Conservation (phyloP, 495 filamentous ascomycete species). For the Lasiosphaeria hispida region DNA sequence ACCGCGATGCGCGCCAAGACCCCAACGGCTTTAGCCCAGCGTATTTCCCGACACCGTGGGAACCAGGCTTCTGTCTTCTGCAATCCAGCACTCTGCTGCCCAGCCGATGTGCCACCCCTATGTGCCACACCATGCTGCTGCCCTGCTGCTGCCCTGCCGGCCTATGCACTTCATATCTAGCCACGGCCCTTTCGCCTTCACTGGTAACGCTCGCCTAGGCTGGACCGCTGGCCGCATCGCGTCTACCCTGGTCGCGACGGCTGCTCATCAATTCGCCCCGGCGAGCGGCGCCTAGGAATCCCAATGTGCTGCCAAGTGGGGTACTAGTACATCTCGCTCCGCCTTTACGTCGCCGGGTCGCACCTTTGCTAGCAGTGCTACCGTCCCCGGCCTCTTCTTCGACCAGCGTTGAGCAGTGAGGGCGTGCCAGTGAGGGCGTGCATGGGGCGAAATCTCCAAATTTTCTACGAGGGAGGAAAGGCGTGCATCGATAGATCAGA, state of each 20-base stretch:
- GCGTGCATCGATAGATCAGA: not conserved
- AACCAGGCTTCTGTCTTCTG: not conserved
- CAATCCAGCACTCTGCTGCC: not conserved
- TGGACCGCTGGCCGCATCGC: too few relatives aligned
- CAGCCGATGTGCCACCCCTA: not conserved
- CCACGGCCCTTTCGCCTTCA: too few relatives aligned
- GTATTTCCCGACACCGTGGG: slow-evolving; percentile 9
- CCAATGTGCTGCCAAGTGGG: not conserved
- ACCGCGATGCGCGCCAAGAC: slow-evolving; percentile 7
- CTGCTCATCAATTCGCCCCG: too few relatives aligned
- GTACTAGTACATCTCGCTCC: not conserved
- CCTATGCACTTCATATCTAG: too few relatives aligned
- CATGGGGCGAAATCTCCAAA: slow-evolving; percentile 1
- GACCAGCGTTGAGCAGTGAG: too few relatives aligned
- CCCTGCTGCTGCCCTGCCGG: too few relatives aligned
- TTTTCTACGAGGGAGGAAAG: not conserved
- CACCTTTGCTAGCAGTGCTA: not conserved
- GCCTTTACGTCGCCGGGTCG: not conserved
- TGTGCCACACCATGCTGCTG: too few relatives aligned
- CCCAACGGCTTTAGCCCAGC: slow-evolving; percentile 2
- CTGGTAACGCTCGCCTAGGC: too few relatives aligned
- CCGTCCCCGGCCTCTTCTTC: not conserved
- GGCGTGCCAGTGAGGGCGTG: too few relatives aligned
- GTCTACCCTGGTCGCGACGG: too few relatives aligned
- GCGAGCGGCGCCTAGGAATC: too few relatives aligned